Conservation (phyloP, 2,329 filamentous ascomycete species). For the Chaetomium sp. region DNA sequence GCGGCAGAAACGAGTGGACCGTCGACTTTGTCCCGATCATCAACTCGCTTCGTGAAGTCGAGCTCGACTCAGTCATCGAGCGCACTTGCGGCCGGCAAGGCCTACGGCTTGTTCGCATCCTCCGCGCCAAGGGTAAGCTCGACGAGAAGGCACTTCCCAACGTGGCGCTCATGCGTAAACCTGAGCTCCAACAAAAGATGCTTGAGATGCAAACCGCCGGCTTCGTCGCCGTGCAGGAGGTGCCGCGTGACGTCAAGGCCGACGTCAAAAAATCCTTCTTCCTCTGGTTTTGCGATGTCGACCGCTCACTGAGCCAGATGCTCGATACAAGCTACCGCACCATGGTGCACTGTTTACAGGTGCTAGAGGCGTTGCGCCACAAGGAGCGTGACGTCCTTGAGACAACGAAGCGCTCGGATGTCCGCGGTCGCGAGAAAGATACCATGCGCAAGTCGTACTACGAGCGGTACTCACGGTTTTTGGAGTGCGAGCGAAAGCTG, state of each 20-base stretch:
- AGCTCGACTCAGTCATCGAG: constrained; percentile 76
- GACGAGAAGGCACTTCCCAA: constrained; percentile 85
- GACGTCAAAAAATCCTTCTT: constrained; percentile 75
- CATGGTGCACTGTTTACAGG: constrained; percentile 79
- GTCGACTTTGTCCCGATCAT: constrained; percentile 75
- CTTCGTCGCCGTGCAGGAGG: constrained; percentile 86
- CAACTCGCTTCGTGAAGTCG: constrained; percentile 62
- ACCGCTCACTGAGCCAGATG: constrained; percentile 62
- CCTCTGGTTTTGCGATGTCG: constrained; percentile 83
- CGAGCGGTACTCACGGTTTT: constrained; percentile 51
- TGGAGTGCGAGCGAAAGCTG: constrained; percentile 65
- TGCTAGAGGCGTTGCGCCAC: constrained; percentile 67
- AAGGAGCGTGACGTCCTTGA: constrained; percentile 66
- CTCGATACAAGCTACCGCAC: constrained; percentile 81
- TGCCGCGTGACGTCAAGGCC: constrained; percentile 82
- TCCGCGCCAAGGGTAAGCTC: constrained; percentile 83
- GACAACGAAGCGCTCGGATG: constrained; percentile 78
- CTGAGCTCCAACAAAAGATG: constrained; percentile 78
- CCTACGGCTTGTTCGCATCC: constrained; percentile 75
- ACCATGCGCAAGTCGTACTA: constrained; percentile 71
- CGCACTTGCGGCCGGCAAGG: constrained; percentile 70
- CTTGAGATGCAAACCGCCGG: constrained; percentile 80
- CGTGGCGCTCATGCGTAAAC: constrained; percentile 75
- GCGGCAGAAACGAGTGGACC: constrained; percentile 69
- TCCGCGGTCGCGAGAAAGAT: constrained; percentile 75